Base-by-base conservation (phyloP, 306 rosid species). In the Corylus heterophylla region DNA sequence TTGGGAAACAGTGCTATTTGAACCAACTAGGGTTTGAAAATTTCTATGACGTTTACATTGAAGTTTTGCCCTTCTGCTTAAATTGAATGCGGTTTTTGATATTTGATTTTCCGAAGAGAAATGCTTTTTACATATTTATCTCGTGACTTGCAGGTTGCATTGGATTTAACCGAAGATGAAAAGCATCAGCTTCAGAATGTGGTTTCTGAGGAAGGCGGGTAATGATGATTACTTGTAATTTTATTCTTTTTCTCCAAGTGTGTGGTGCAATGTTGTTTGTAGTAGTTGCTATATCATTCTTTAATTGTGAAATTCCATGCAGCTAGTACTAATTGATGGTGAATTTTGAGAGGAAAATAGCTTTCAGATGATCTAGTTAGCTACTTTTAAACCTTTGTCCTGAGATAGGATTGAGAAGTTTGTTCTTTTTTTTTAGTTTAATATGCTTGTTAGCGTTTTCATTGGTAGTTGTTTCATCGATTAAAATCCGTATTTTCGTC, bases 101-200 rank as follows among this genome's bases (percentile, higher is more conserved):
- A 2, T 13, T 22, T 71, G 74, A 73, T 67, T 37, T 54, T 71
- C 8, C 50, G 17, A 20, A 74, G 45, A 77, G 67, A n/a, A 37
- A 37, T 22, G 29, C 18, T 72, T 11, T 20, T 3, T 18, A 59
- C 13, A 76, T 25, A 8, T 49, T 72, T 35, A 14, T 22, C 37
- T 68, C 62, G 75, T 72, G 13, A 31, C 83, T 25, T 73, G 83
- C 79, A 95, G 98, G 84, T 92, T 86, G 97, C 98, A 1, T 76
- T 95, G 89, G 97, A 95, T 47, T 82, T 92, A 71, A 88, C 94
- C 11, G 94, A 84, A 8, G 94, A 91, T 52, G 96, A 95, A 51
- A 92, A 91, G 84, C 71, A 83, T 58, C 87, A 86, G 80, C 81
- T 91, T 70, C 90, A 89, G 79, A 68, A 63, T 69, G 85, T 81